phyloP scores from a whole-genome alignment of 176 grass and related monocot genomes.

The Tillandsia fasciculata region DNA sequence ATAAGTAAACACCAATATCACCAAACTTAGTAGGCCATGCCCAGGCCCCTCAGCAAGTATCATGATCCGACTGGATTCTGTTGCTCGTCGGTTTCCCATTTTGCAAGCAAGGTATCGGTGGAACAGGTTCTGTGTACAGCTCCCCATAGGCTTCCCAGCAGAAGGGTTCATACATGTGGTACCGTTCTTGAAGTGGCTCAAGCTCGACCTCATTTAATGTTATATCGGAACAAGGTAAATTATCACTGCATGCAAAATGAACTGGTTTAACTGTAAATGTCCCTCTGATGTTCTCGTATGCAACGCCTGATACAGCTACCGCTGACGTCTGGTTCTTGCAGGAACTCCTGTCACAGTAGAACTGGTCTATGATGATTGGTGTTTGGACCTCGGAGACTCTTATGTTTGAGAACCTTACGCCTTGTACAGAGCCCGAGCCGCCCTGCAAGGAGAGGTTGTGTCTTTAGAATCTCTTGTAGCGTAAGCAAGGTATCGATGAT shows the following conservation, averaged over 20 bases:
- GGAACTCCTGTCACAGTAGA: constrained; percentile 67
- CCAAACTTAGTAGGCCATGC: constrained; percentile 19
- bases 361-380: constrained; percentile 92
- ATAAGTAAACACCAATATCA: constrained; percentile 28
- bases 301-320: constrained; percentile 63
- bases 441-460: constrained; percentile 43
- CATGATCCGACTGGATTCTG: constrained; percentile 61
- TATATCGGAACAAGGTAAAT: constrained; percentile 75
- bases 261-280: constrained; percentile 82
- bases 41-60: constrained; percentile 52
- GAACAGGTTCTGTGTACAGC: constrained; percentile 58
- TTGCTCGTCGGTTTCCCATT: constrained; percentile 86
- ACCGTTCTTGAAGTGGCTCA: constrained; percentile 49
- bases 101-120: constrained; percentile 78
- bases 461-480: constrained; percentile 10
- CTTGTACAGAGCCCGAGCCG: constrained; percentile 74
- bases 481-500: neutral
- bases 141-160: constrained; percentile 92
- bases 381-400: constrained; percentile 78
- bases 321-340: constrained; percentile 78
- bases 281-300: constrained; percentile 83
- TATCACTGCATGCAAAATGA: constrained; percentile 91
- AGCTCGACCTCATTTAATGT: constrained; percentile 74
- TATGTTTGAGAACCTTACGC: constrained; percentile 81
- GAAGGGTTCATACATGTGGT: constrained; percentile 79